These are phyloP conservation scores for Parietaria judaica DNA, from an alignment of 306 rosid genomes.

Conservation along the genomic window DNA sequence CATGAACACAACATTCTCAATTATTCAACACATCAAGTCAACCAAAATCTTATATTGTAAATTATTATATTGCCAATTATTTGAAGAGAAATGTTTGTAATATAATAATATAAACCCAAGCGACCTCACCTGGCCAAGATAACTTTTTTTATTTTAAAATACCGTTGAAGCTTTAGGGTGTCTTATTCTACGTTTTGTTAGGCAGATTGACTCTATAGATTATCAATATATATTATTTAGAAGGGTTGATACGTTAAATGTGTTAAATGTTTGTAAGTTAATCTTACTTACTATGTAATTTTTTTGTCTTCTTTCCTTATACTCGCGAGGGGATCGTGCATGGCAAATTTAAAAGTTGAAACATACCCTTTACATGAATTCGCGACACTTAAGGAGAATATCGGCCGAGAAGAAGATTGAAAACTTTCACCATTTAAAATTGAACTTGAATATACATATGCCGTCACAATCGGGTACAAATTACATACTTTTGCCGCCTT, in stretches of 20 bases:
- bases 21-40: background rate
- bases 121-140: conserved; percentile 4
- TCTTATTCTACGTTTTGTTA: conserved; percentile 5
- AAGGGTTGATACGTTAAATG: background rate
- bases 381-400: no score
- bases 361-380: no score
- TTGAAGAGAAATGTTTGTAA: background rate
- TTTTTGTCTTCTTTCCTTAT: no score
- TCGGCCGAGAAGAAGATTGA: no score
- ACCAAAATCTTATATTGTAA: background rate
- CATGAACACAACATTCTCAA: background rate
- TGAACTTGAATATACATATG: no score
- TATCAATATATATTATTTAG: background rate
- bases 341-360: no score
- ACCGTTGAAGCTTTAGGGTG: background rate
- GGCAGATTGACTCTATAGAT: background rate
- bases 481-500: no score
- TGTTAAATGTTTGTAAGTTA: no score
- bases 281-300: no score
- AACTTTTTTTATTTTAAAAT: conserved; percentile 3
- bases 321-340: no score
- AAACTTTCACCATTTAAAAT: no score
- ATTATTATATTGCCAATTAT: background rate
- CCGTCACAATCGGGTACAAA: no score
- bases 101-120: background rate